Evolutionary conservation across 2,329 filamentous ascomycete species (phyloP).

Genomic region (Fusarium coffeatum): DNA sequence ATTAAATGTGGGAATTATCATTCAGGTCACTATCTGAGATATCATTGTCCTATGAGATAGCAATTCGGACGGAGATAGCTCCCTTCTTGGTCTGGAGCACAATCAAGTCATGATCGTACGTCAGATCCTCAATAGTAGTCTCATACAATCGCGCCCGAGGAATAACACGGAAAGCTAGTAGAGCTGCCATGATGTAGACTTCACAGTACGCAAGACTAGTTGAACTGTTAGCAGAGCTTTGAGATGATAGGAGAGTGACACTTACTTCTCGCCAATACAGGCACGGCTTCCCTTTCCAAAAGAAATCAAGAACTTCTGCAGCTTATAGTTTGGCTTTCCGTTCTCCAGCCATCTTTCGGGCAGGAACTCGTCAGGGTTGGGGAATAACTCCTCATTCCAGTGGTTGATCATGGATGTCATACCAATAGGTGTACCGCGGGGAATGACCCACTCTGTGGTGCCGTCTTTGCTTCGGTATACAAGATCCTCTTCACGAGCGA

Average conservation of each 20-base stretch:
- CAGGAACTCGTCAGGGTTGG: conserved; percentile 48
- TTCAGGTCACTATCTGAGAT: background rate
- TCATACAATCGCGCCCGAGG: conserved; percentile 29
- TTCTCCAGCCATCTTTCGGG: conserved; percentile 48
- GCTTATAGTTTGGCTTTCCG: conserved; percentile 43
- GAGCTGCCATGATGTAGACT: conserved; percentile 29
- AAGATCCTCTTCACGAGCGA: conserved; percentile 46
- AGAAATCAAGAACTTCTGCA: conserved; percentile 38
- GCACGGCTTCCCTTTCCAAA: conserved; percentile 40
- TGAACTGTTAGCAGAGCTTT: background rate
- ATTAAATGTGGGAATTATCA: background rate
- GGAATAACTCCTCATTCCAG: conserved; percentile 49
- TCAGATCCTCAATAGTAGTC: conserved; percentile 32
- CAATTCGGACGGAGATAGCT: conserved; percentile 22
- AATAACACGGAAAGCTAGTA: conserved; percentile 25
- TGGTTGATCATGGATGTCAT: conserved; percentile 51
- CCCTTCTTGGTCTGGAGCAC: conserved; percentile 41
- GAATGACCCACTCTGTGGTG: conserved; percentile 41
- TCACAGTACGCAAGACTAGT: conserved; percentile 37
- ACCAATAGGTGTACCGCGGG: conserved; percentile 48
- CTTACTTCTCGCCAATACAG: conserved; percentile 42
- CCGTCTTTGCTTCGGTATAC: conserved; percentile 41
- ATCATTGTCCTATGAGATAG: conserved; percentile 4
- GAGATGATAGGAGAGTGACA: rapidly evolving
- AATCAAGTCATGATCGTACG: conserved; percentile 40